Base-by-base conservation (phyloP, 768 basidiomycete genomes). In the Macrolepiota albuminosa region DNA sequence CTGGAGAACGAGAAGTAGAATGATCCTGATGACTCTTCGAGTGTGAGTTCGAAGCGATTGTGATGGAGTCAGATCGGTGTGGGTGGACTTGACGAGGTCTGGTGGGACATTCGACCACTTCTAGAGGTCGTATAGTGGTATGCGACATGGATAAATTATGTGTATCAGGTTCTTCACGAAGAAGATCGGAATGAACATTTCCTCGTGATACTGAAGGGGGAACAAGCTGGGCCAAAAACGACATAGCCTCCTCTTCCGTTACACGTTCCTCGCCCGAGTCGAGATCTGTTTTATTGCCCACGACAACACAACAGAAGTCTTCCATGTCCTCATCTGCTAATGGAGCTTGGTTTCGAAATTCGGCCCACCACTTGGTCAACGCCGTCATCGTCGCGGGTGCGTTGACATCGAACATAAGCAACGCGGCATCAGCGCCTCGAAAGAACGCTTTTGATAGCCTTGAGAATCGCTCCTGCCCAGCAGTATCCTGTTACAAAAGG, bases 391-490 rank as follows among this genome's bases (percentile, higher is more conserved):
- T 84, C 47, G 84, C 77, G 0, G 84, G 84, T 4, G 81, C 69
- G 64, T 87, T 90, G 34, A 89, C 87, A 67, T 93, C 90, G 70
- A 89, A 95, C 76, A 93, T 83, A 63, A 95, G 80, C 16, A 95
- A 61, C 1, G 82, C 90, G 1, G 91, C 93, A 66, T 93, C 91
- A 3, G 91, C 89, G 2, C 89, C 89, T 6, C 93, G 83, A 65
- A 92, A 95, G 73, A 94, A 94, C 0, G 93, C 91, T 0, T 82
- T 77, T 0, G 91, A 91, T 18, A 94, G 80, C 43, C 82, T 86
- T 1, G 91, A 91, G 75, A 95, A 94, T 5, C 93, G 84, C 67
- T 95, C 92, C 70, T 95, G 93, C 2, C 93, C 92, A 1, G 91
- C 89, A 0, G 90, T 93, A 67, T 93, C 91, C 87, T 91, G 64